A percentile compares a stretch with the other conserved stretches of the same genome.
phyloP scores from a whole-genome alignment of 495 filamentous ascomycete species.

The Trichocladium uniseriatum region DNA sequence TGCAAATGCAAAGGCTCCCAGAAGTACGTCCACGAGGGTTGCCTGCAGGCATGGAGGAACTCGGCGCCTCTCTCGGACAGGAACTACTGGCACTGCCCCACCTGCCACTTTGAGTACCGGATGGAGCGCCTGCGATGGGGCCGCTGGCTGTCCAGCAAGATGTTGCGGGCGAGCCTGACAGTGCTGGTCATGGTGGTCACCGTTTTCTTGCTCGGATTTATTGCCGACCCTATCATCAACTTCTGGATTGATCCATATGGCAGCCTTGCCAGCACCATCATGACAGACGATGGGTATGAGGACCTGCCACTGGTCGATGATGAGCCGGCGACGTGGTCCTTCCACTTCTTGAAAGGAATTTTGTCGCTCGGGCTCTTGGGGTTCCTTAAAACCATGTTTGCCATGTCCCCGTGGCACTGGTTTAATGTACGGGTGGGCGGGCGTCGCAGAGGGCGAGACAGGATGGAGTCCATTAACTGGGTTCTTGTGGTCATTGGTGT shows the following conservation, averaged over 20 bases:
- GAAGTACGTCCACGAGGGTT: slow-evolving; percentile 92
- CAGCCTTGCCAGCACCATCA: slow-evolving; percentile 33
- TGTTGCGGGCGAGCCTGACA: slow-evolving; percentile 57
- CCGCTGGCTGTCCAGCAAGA: slow-evolving; percentile 59
- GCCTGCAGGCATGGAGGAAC: slow-evolving; percentile 76
- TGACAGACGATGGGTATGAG: slow-evolving; percentile 21
- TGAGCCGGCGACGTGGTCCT: slow-evolving; percentile 51
- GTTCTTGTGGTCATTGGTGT: slow-evolving; percentile 70
- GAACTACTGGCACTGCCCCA: slow-evolving; percentile 82
- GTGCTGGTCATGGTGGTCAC: slow-evolving; percentile 55
- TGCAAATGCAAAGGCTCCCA: slow-evolving; percentile 90
- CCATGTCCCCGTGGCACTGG: slow-evolving; percentile 66
- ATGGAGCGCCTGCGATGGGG: slow-evolving; percentile 71
- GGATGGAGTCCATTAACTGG: slow-evolving; percentile 66
- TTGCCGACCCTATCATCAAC: slow-evolving; percentile 88
- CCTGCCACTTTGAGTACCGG: slow-evolving; percentile 77
- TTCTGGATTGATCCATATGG: slow-evolving; percentile 69
- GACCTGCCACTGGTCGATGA: slow-evolving; percentile 30
- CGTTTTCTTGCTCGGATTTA: slow-evolving; percentile 74
- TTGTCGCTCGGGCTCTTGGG: slow-evolving; percentile 77
- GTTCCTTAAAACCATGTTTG: slow-evolving; percentile 70
- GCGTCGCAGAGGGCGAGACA: slow-evolving; percentile 56
- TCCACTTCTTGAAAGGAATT: slow-evolving; percentile 83
- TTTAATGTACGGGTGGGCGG: slow-evolving; percentile 54
- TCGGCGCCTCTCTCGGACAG: slow-evolving; percentile 56